Base-by-base conservation (phyloP, 2,329 filamentous ascomycete species). In the Venturia nashicola region DNA sequence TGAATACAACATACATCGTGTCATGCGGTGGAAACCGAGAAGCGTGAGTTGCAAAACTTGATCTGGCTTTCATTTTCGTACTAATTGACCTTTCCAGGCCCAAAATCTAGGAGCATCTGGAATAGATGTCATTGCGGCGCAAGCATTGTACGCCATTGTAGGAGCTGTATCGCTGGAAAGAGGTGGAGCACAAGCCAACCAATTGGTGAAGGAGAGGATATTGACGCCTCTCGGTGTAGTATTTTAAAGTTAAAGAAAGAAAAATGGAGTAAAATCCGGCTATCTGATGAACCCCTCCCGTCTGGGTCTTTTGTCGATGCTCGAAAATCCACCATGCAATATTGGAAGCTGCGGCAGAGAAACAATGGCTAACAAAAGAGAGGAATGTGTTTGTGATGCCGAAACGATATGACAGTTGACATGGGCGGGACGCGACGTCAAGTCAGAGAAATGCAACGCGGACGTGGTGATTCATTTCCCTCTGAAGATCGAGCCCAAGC, bases 151-250 rank as follows among this genome's bases (percentile, higher is more conserved):
- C 73, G 90, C 92, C 57, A 88, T 99, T 64, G 78, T 97, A 55
- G 94, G 94, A 27, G 94, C 94, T 12, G 76, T 99, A 62, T 87
- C 91, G n/a, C 78, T 99, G 71, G 91, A 97, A 75, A 86, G 89
- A 69, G 94, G 94, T 59, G 89, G 88, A 44, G 86, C 87, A 55
- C 83, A 89, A 64, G 91, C 93, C 65, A 87, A 86, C 67, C 82
- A 84, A 73, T 76, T 95, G 62, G 86, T 90, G 59, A 84, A 86
- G 72, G 89, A 96, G 69, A 86, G 86, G 75, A 87, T 96, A 74
- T 76, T 96, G 70, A 78, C 72, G 61, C 79, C 79, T 42, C 40
- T 63, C 16, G 61, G 61, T 63, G 23, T 63, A 57, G 61, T 27
- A 60, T 2, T 43, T 7, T 14, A 60, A 12, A 44, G 51, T 27